These are phyloP conservation scores for Nadsonia commutata DNA, from an alignment of 1,139 yeast species.

Conservation along the genomic window DNA sequence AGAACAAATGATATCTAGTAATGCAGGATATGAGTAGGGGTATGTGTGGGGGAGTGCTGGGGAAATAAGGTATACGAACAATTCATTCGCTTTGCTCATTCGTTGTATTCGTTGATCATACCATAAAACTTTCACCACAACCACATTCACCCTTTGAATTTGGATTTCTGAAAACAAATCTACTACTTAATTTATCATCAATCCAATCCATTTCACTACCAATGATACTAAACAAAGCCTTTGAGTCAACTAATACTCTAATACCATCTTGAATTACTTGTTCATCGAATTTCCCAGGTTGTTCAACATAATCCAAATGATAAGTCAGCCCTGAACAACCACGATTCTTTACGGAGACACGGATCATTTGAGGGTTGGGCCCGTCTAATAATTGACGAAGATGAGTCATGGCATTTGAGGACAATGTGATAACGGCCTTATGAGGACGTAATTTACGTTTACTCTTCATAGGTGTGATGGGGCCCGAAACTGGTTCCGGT, in stretches of 20 bases:
- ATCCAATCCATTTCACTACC: slow-evolving; percentile 99
- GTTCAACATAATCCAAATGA: slow-evolving; percentile 74
- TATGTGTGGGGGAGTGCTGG: too few species aligned
- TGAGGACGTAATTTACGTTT: slow-evolving; percentile 62
- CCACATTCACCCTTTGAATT: slow-evolving; percentile 97
- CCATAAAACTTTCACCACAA: slow-evolving; percentile 97
- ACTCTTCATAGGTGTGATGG: slow-evolving; percentile 16
- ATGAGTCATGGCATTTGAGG: slow-evolving; percentile 62
- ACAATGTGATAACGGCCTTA: slow-evolving; percentile 73
- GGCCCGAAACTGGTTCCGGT: neutral
- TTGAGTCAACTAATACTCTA: slow-evolving; percentile 82
- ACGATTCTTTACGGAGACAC: slow-evolving; percentile 88
- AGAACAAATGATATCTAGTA: too few species aligned
- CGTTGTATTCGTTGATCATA: too few species aligned
- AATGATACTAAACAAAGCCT: slow-evolving; percentile 85
- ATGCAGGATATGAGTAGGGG: too few species aligned
- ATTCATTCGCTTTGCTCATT: too few species aligned
- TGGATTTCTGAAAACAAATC: slow-evolving; percentile 87
- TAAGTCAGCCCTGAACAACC: slow-evolving; percentile 95
- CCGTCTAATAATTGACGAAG: slow-evolving; percentile 50
- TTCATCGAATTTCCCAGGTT: slow-evolving; percentile 91
- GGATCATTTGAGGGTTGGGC: slow-evolving; percentile 77
- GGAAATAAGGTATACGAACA: too few species aligned
- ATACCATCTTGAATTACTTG: slow-evolving; percentile 79
- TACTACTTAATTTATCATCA: slow-evolving; percentile 77